These are phyloP conservation scores for Dactylis glomerata DNA, from an alignment of 176 grass and related monocot genomes.

Conservation along the genomic window DNA sequence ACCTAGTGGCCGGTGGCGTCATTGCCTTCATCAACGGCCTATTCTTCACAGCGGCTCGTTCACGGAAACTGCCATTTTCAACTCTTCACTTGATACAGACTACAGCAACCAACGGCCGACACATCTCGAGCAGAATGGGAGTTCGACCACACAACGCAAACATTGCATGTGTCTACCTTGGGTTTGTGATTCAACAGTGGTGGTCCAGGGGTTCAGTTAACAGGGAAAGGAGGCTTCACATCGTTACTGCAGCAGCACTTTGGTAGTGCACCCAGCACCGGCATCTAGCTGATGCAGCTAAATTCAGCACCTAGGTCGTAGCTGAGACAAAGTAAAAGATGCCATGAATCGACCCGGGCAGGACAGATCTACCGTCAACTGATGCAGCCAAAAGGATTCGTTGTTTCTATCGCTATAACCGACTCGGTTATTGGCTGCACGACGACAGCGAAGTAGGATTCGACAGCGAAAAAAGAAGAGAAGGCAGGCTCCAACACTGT, in stretches of 20 bases:
- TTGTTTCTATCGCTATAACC: not conserved
- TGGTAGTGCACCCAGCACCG: slow-evolving; percentile 31
- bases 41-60: not conserved
- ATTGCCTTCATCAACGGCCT: not conserved
- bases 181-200: not conserved
- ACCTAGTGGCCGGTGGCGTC: not conserved
- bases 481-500: not conserved
- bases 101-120: not conserved
- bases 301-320: not conserved
- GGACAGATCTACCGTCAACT: not conserved
- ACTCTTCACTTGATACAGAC: not conserved
- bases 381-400: not conserved
- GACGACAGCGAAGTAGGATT: not conserved
- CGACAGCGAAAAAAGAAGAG: not conserved
- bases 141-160: not conserved
- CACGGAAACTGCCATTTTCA: not conserved
- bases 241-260: slow-evolving; percentile 21
- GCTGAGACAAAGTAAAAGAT: slow-evolving; percentile 20
- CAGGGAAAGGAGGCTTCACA: slow-evolving; percentile 36
- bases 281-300: slow-evolving; percentile 10
- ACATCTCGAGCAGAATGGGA: slow-evolving; percentile 4
- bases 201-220: not conserved
- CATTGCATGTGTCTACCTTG: not conserved
- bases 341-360: slow-evolving; percentile 1
- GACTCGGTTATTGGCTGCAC: not conserved